Conservation (phyloP, 805 yeast species). For the Lachancea thermotolerans region DNA sequence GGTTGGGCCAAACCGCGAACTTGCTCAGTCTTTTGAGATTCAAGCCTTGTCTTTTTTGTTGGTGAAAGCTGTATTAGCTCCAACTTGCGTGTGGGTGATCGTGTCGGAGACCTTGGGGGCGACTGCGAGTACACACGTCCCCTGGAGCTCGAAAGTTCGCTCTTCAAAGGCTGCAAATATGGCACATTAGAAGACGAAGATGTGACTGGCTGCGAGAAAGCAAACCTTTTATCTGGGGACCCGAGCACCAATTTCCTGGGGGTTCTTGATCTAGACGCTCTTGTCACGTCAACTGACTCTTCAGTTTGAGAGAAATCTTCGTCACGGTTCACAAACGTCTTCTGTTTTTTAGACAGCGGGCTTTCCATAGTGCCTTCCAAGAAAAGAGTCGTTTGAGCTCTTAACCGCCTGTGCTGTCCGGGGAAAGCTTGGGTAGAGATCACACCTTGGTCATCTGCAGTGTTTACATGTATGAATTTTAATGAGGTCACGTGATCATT, state of each 20-base stretch:
- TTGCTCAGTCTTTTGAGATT: slow-evolving; percentile 25
- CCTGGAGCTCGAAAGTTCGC: slow-evolving; percentile 24
- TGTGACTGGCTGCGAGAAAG: slow-evolving; percentile 21
- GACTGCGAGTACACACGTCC: slow-evolving; percentile 30
- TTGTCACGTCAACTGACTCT: slow-evolving; percentile 8
- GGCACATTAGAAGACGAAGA: slow-evolving; percentile 22
- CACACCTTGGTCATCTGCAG: too few species aligned
- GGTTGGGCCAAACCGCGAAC: slow-evolving; percentile 27
- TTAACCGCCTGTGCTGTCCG: not conserved
- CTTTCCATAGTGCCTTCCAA: slow-evolving; percentile 9
- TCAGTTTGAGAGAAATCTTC: slow-evolving; percentile 1
- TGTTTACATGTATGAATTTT: too few species aligned
- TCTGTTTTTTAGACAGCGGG: slow-evolving; percentile 21
- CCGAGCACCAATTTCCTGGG: slow-evolving; percentile 26
- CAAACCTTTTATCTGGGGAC: slow-evolving; percentile 18
- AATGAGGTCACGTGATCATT: too few species aligned
- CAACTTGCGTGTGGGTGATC: slow-evolving; percentile 35
- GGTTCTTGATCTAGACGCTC: slow-evolving; percentile 16
- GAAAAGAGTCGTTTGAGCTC: not conserved
- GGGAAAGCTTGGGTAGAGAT: too few species aligned
- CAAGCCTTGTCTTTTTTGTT: slow-evolving; percentile 30
- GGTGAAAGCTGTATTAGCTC: slow-evolving; percentile 39
- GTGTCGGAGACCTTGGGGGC: slow-evolving; percentile 31
- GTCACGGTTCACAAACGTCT: not conserved
- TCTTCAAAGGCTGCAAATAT: slow-evolving; percentile 28